Evolutionary conservation across 257 asterid species (phyloP), one percentile per base, ranked within the genome.

Genomic region (Vinca minor): DNA sequence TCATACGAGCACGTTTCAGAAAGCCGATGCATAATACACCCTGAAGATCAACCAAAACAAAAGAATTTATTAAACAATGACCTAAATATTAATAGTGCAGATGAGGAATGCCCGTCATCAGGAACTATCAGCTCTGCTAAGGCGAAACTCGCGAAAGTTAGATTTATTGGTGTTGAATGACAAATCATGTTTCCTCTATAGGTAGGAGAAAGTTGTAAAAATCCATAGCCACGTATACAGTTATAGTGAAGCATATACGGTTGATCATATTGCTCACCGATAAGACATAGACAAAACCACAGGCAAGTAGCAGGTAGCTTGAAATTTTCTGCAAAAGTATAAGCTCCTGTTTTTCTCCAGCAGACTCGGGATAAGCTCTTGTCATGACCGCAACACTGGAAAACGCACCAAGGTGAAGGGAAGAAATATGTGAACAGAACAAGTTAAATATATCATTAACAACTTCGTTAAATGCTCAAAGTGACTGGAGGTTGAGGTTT

Each of bases 321-420:
- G 98, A 74, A 47, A 92, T 78, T 75, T 95, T 83, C 81, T 84
- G 98, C 57, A 92, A 80, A 64, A 92, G 94, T 73, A 84, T 80
- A 67, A 89, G 82, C 69, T 79, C 91, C 55, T 73, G 74, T 47
- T 63, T 84, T 72, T 83, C 45, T 73, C 72, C 82, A 73, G 77
- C 52, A 69, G 80, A 81, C 76, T 82, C 91, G 23, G 97, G 95
- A 68, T 84, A 92, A 66, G 98, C 98, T 82, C 96, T 82, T 63
- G 98, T 92, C 98, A 92, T 89, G 64, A 92, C 98, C 46, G 97
- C 98, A 77, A 88, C 98, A 69, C 98, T 92, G 76, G 1, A 59
- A 62, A 61, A 8, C n/a, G 55, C 29, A 17, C 34, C 49, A 66
- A 54, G 23, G 38, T n/a, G 6, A 13, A 5, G 17, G 31, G 53